Evolutionary conservation across 352 stramenopile species (phyloP).

Genomic region (Phytophthora gonapodyides): DNA sequence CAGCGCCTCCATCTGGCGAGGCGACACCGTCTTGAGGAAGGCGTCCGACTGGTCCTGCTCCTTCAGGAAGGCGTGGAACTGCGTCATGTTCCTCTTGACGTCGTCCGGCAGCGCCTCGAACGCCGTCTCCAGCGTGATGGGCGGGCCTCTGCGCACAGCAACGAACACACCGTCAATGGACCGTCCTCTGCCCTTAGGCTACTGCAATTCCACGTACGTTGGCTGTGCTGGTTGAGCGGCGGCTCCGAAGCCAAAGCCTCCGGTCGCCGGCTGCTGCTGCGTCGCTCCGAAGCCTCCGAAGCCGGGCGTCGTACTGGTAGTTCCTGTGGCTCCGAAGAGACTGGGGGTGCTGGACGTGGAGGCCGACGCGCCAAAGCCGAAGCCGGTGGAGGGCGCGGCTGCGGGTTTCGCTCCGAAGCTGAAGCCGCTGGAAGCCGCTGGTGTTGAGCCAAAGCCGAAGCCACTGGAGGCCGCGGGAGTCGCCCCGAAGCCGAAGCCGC

Average conservation of each 20-base stretch:
- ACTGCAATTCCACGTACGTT: constrained; percentile 19
- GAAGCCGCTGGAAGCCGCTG: background rate
- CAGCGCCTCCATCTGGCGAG: constrained; percentile 56
- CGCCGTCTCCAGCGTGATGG: constrained; percentile 75
- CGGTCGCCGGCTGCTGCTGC: constrained; percentile 6
- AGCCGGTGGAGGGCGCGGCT: too few relatives aligned
- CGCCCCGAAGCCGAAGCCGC: constrained; percentile 43
- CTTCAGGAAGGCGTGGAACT: constrained; percentile 77
- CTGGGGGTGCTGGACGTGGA: constrained; percentile 20
- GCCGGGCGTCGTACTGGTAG: constrained; percentile 4
- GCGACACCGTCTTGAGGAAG: constrained; percentile 74
- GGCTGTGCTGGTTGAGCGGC: constrained; percentile 10
- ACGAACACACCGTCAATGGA: constrained; percentile 1
- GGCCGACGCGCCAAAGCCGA: background rate
- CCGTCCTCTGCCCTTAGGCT: background rate
- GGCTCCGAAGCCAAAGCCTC: constrained; percentile 30
- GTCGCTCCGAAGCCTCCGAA: constrained; percentile 17
- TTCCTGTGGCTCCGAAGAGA: constrained; percentile 28
- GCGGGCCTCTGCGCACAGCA: constrained; percentile 27
- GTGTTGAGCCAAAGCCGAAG: constrained; percentile 31
- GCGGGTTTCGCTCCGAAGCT: constrained; percentile 1
- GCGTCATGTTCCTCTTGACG: constrained; percentile 77
- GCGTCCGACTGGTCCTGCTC: constrained; percentile 74
- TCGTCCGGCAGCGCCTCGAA: constrained; percentile 73
- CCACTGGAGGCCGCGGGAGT: constrained; percentile 24